Conservation (phyloP, 1,284 basidiomycete species). For the Ceratobasidium sp. region DNA sequence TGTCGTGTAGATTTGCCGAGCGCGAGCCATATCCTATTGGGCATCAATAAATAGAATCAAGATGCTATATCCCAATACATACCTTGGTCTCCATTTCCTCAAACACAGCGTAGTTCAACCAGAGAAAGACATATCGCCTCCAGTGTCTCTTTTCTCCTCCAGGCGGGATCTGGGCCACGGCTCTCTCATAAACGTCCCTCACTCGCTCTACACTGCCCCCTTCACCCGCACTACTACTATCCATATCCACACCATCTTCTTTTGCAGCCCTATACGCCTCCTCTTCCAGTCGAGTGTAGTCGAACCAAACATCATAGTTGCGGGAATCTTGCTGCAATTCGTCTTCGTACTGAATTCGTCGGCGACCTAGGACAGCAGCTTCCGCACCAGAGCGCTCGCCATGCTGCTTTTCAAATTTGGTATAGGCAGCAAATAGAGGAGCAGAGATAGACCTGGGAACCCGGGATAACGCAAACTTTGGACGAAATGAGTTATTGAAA, state of each 20-base stretch:
- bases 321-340: constrained; percentile 88
- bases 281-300: constrained; percentile 94
- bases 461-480: constrained; percentile 89
- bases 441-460: constrained; percentile 92
- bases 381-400: constrained; percentile 91
- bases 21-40: constrained; percentile 80
- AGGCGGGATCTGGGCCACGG: constrained; percentile 95
- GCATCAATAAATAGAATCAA: constrained; percentile 20
- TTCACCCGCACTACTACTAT: constrained; percentile 71
- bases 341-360: constrained; percentile 97
- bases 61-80: constrained; percentile 37
- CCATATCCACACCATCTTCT: constrained; percentile 77
- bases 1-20: constrained; percentile 93
- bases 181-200: constrained; percentile 94
- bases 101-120: constrained; percentile 96
- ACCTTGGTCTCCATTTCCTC: constrained; percentile 96
- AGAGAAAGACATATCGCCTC: constrained; percentile 96
- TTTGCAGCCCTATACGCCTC: constrained; percentile 80
- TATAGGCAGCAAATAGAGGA: constrained; percentile 88
- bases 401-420: constrained; percentile 98
- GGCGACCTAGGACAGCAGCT: constrained; percentile 93
- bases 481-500: background rate
- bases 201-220: constrained; percentile 72
- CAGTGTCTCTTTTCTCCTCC: constrained; percentile 90
- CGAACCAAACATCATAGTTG: constrained; percentile 99